Percentiles rank a stretch among this genome's conserved stretches.
These are phyloP conservation scores for Cinchona pubescens DNA, from an alignment of 257 asterid genomes.

Conservation along the genomic window DNA sequence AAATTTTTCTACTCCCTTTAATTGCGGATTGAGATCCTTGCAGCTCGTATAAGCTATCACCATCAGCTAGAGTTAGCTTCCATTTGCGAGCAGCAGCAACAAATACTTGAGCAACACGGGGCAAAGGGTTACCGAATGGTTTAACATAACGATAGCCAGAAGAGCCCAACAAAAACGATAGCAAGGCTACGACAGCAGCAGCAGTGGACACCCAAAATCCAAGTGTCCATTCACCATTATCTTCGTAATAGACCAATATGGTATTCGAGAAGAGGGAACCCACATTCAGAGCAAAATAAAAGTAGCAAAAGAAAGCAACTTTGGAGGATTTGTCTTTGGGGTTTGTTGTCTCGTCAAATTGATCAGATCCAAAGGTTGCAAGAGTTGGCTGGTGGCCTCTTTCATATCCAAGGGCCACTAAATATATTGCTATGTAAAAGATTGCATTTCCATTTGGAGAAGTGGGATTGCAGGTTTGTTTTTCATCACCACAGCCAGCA, in stretches of 20 bases:
- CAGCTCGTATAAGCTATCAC: slow-evolving; percentile 42
- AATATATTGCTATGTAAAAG: slow-evolving; percentile 62
- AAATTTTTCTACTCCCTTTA: slow-evolving; percentile 63
- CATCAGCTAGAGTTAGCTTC: slow-evolving; percentile 11
- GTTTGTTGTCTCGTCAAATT: slow-evolving; percentile 46
- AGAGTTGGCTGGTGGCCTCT: slow-evolving; percentile 85
- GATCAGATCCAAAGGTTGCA: slow-evolving; percentile 82
- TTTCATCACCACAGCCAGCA: slow-evolving; percentile 57
- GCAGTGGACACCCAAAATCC: slow-evolving; percentile 66
- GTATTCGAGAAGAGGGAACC: slow-evolving; percentile 77
- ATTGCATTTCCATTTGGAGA: slow-evolving; percentile 23
- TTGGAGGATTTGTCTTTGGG: slow-evolving; percentile 33
- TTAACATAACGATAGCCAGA: slow-evolving; percentile 41
- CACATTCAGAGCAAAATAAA: slow-evolving; percentile 65
- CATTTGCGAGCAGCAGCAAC: slow-evolving; percentile 47
- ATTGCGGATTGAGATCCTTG: slow-evolving; percentile 48
- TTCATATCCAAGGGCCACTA: slow-evolving; percentile 78
- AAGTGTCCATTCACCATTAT: slow-evolving; percentile 59
- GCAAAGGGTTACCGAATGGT: slow-evolving; percentile 67
- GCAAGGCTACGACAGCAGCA: slow-evolving; percentile 44
- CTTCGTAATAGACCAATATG: slow-evolving; percentile 64
- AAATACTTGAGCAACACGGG: slow-evolving; percentile 60
- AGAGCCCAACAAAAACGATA: slow-evolving; percentile 41
- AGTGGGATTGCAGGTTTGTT: slow-evolving; percentile 22
- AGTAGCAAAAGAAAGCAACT: slow-evolving; percentile 52